These are phyloP conservation scores for Sinapis alba DNA, from an alignment of 441 rosid species.

Conservation along the genomic window DNA sequence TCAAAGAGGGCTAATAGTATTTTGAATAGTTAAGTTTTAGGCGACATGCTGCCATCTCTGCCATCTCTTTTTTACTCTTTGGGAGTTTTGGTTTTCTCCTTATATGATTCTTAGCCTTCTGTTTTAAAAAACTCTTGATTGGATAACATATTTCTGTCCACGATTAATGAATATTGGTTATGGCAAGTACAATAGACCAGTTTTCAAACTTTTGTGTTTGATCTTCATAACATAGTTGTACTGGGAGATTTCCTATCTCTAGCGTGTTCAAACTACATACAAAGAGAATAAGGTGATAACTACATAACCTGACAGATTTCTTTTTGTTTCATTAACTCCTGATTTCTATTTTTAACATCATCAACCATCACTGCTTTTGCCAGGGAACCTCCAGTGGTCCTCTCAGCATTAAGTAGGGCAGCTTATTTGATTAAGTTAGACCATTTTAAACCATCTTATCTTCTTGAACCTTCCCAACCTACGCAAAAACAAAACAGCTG, in stretches of 20 bases:
- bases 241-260: background rate
- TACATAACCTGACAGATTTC: conserved; percentile 88
- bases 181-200: background rate
- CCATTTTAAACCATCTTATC: conserved; percentile 96
- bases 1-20: no score
- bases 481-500: conserved; percentile 28
- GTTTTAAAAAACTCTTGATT: no score
- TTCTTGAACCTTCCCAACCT: conserved; percentile 99
- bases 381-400: conserved; percentile 83
- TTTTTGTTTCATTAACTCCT: conserved; percentile 93
- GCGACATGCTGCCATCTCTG: no score
- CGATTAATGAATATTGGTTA: background rate
- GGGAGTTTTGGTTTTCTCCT: no score
- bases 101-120: no score
- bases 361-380: conserved; percentile 97
- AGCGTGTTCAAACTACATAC: background rate
- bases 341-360: conserved; percentile 97
- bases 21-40: no score
- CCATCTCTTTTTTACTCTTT: no score
- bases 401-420: conserved; percentile 93
- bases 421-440: conserved; percentile 93
- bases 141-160: no score
- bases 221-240: background rate
- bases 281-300: conserved; percentile 9
- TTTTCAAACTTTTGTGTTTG: no score